Evolutionary conservation across 139 green algal genomes (phyloP).

Genomic region (Bryopsis sp.): DNA sequence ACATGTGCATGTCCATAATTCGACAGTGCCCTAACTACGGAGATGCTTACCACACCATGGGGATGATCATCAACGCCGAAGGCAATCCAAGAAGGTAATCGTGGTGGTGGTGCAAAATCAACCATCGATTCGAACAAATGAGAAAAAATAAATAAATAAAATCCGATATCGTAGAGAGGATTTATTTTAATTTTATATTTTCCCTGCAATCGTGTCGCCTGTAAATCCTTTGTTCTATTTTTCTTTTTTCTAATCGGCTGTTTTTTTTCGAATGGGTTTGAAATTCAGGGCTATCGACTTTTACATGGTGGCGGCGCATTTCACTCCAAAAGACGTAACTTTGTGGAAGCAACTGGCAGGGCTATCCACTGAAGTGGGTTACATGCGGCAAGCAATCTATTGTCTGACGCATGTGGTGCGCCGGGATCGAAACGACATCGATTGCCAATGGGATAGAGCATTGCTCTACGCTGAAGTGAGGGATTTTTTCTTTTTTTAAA

Average conservation of each 20-base stretch:
- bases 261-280: too few relatives aligned
- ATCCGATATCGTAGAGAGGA: background rate
- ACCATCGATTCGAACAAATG: background rate
- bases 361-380: constrained; percentile 53
- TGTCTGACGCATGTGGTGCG: constrained; percentile 65
- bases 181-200: background rate
- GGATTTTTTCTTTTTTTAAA: too few relatives aligned
- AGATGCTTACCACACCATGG: constrained; percentile 81
- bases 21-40: constrained; percentile 58
- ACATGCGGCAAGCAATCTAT: constrained; percentile 75
- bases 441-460: constrained; percentile 55
- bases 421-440: constrained; percentile 49
- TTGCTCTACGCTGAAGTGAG: constrained; percentile 57
- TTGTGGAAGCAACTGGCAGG: constrained; percentile 71
- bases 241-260: background rate
- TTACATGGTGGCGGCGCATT: constrained; percentile 85
- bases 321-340: constrained; percentile 59
- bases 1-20: constrained; percentile 41
- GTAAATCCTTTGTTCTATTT: background rate
- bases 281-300: constrained; percentile 76
- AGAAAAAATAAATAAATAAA: background rate
- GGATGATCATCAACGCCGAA: constrained; percentile 59
- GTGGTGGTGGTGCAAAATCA: background rate
- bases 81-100: constrained; percentile 27
- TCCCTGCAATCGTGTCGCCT: background rate